Base-by-base conservation (phyloP, 148 eudicot genomes). In the Vaccinium myrtillus region DNA sequence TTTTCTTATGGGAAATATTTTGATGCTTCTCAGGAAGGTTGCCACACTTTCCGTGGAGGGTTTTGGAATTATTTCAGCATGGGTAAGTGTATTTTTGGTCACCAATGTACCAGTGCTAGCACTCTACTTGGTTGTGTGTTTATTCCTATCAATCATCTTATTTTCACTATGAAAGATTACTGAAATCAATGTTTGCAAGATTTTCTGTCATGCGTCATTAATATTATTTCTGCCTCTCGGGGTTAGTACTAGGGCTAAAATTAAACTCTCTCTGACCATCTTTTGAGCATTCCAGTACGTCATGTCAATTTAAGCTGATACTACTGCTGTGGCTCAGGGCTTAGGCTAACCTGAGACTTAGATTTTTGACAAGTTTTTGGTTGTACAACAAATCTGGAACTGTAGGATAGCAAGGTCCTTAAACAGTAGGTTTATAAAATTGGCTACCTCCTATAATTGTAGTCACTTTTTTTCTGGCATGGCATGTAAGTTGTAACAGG, bases 1-100 rank as follows among this genome's bases (percentile, higher is more conserved):
- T 43, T 51, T 84, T 87, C 77, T 87, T 58, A 43, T n/a, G 46
- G 23, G 21, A 50, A 78, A 73, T 82, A 14, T 39, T 70, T 87
- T 21, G 58, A 79, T 83, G 48, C 78, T 87, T 78, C 67, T 36
- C 92, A 97, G 99, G 96, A 95, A 86, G 99, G 98, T 83, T 88
- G 80, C 79, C 89, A 91, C 87, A 95, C 99, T 58, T 96, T 89
- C 85, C 96, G 97, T 79, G 99, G 99, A 82, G 99, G 99, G 83
- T 96, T 96, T 83, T 96, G 98, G 99, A 96, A 96, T 84, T 96
- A 96, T 88, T 96, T 96, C 89, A 96, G 98, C 89, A 95, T 95
- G 96, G 98, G 98, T 95, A 88, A 87, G 96, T 63, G 70, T 78
- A 55, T 73, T 25, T 49, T 65, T 73, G 15, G 50, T 36, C 15